A percentile compares a stretch with the other conserved stretches of the same genome.
Conservation (phyloP, 2,329 filamentous ascomycete species). For the Zymoseptoria crescenta region DNA sequence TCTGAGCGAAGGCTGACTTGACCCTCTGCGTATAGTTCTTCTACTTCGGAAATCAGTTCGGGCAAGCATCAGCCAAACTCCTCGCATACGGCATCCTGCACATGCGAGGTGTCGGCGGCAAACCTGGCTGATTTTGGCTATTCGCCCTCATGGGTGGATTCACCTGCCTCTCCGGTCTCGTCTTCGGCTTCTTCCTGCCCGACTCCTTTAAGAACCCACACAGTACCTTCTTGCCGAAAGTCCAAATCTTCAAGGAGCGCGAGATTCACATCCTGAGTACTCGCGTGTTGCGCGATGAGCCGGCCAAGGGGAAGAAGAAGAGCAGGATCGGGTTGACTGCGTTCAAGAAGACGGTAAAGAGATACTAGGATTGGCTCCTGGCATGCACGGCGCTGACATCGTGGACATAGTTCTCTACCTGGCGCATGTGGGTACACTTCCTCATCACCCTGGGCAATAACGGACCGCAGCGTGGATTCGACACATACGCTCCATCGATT, state of each 20-base stretch:
- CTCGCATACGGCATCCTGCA: conserved; percentile 37
- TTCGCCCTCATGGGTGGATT: conserved; percentile 28
- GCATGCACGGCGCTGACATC: not conserved
- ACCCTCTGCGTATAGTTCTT: conserved; percentile 17
- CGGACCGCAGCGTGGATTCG: conserved; percentile 26
- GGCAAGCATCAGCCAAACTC: conserved; percentile 34
- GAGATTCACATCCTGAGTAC: conserved; percentile 26
- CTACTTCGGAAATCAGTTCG: conserved; percentile 41
- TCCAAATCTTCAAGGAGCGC: conserved; percentile 23
- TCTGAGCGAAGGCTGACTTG: too few relatives aligned
- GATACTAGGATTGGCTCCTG: not conserved
- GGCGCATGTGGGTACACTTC: conserved; percentile 29
- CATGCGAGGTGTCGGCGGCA: conserved; percentile 18
- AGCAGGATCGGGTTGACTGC: conserved; percentile 25
- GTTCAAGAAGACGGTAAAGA: conserved; percentile 23
- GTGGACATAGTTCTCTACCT: conserved; percentile 21
- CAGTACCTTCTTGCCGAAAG: conserved; percentile 21
- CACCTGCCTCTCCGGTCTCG: conserved; percentile 28
- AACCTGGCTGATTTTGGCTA: conserved; percentile 23
- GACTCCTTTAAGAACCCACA: conserved; percentile 27
- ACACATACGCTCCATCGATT: conserved; percentile 29
- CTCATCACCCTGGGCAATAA: conserved; percentile 29
- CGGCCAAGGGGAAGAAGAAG: conserved; percentile 25
- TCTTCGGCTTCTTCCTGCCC: conserved; percentile 28
- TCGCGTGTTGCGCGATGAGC: conserved; percentile 26